Conservation (phyloP, 805 yeast species). For the Blastobotrys chiropterorum region DNA sequence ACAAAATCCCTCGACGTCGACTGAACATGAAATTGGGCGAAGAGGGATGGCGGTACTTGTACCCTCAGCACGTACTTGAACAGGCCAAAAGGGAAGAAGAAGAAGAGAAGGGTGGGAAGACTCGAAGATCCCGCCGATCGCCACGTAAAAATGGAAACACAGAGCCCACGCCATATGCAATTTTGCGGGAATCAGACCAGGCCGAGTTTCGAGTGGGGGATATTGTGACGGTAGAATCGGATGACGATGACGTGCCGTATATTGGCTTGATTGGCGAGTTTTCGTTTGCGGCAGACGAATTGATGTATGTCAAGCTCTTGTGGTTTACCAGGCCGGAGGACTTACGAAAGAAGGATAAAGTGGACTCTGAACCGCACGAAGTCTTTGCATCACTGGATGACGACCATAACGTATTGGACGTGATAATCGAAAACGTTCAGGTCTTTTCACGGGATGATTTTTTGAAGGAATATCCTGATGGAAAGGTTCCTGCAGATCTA, state of each 20-base stretch:
- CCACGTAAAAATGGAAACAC: neutral
- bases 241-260: slow-evolving; percentile 5
- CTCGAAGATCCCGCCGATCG: neutral
- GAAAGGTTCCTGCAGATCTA: neutral
- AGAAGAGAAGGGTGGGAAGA: neutral
- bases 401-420: slow-evolving; percentile 11
- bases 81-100: neutral
- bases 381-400: slow-evolving; percentile 11
- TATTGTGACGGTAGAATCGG: slow-evolving; percentile 10
- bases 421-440: slow-evolving; percentile 11
- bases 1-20: neutral
- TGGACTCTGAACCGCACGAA: slow-evolving; percentile 5
- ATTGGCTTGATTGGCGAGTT: slow-evolving; percentile 16
- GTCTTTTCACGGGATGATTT: slow-evolving; percentile 5
- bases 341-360: neutral
- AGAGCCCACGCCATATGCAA: neutral
- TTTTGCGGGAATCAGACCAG: slow-evolving; percentile 5
- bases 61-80: neutral
- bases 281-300: slow-evolving; percentile 7
- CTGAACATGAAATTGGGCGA: neutral
- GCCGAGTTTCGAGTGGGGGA: slow-evolving; percentile 15
- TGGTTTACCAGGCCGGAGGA: slow-evolving; percentile 14
- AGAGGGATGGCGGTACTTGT: neutral
- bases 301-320: slow-evolving; percentile 11
- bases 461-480: slow-evolving; percentile 1